Percentiles rank a stretch among this genome's conserved stretches.
Conservation (phyloP, 768 basidiomycete genomes). For the Steccherinum ochraceum region DNA sequence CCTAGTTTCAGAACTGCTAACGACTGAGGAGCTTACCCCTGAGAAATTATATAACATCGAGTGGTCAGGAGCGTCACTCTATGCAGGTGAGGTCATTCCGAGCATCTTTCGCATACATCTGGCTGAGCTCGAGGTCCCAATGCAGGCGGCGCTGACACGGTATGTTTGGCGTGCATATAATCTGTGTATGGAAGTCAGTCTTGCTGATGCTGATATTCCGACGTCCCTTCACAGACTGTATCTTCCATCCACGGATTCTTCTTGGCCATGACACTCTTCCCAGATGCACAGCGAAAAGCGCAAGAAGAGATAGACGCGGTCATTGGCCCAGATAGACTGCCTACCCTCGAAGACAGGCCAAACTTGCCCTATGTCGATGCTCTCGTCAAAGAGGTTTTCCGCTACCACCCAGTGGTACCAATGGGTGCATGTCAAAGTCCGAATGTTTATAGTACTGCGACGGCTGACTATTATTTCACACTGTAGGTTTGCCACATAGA, state of each 20-base stretch:
- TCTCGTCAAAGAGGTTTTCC: constrained; percentile 21
- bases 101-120: constrained; percentile 1
- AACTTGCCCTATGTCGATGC: constrained; percentile 12
- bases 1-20: constrained; percentile 52
- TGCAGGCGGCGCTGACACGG: constrained; percentile 33
- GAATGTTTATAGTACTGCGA: too few relatives aligned
- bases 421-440: constrained; percentile 6
- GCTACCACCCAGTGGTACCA: constrained; percentile 26
- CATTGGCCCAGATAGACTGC: constrained; percentile 11
- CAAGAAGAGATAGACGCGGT: constrained; percentile 17
- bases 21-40: constrained; percentile 39
- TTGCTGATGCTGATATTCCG: too few relatives aligned
- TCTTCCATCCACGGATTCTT: constrained; percentile 8
- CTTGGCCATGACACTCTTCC: constrained; percentile 13
- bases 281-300: constrained; percentile 10
- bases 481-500: constrained; percentile 24
- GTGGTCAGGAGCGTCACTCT: constrained; percentile 40
- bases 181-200: too few relatives aligned
- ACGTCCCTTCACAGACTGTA: constrained; percentile 6
- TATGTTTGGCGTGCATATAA: constrained; percentile 16
- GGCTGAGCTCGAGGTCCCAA: constrained; percentile 4
- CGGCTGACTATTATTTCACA: too few relatives aligned
- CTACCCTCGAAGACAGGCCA: constrained; percentile 5
- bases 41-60: constrained; percentile 61
- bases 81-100: constrained; percentile 13